These are phyloP conservation scores for Serendipita sp. DNA, from an alignment of 1,284 basidiomycete genomes.

Conservation along the genomic window DNA sequence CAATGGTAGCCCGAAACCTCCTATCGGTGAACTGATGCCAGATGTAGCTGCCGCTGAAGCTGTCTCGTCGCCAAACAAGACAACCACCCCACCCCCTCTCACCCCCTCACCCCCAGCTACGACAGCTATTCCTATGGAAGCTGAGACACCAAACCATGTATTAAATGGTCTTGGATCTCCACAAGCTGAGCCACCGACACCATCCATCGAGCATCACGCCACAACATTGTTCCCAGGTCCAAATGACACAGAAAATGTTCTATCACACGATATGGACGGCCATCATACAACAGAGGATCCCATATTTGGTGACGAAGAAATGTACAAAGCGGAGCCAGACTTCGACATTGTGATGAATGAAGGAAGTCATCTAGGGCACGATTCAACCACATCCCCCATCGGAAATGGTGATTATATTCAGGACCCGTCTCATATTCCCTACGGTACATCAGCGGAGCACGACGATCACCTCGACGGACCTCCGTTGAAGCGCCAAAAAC, in stretches of 20 bases:
- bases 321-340: not conserved
- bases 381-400: not conserved
- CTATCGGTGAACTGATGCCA: slow-evolving; percentile 30
- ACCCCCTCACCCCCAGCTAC: not conserved
- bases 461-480: slow-evolving; percentile 1
- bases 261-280: too few relatives aligned
- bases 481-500: slow-evolving; percentile 1
- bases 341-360: not conserved
- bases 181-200: not conserved
- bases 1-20: slow-evolving; percentile 33
- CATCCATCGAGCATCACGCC: not conserved
- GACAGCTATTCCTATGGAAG: not conserved
- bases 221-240: too few relatives aligned
- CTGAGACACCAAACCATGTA: not conserved
- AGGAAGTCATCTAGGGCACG: not conserved
- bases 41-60: slow-evolving; percentile 40
- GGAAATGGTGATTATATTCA: not conserved
- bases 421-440: not conserved
- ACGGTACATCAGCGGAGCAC: not conserved
- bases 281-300: not conserved
- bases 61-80: not conserved
- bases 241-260: too few relatives aligned
- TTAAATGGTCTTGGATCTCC: not conserved
- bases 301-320: not conserved
- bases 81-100: not conserved